Evolutionary conservation across 2,329 filamentous ascomycete genomes (phyloP).

Genomic region (Ophiocordyceps camponoti-leonardi): DNA sequence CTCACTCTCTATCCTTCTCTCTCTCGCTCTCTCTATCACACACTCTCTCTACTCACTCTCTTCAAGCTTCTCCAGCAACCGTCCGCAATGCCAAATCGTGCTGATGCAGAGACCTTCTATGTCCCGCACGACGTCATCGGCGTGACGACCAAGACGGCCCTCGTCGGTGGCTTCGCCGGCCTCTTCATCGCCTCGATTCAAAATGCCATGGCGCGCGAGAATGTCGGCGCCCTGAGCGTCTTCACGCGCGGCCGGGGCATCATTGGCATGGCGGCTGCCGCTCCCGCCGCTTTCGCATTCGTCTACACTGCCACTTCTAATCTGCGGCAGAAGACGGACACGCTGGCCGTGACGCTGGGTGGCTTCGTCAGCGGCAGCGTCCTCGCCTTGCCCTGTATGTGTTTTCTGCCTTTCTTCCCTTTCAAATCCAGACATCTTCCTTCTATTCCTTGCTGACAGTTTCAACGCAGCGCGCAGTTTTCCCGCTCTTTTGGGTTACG

Average conservation of each 20-base stretch:
- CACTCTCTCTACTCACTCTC: too few relatives aligned
- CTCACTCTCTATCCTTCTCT: too few relatives aligned
- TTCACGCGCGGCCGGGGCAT: constrained; percentile 64
- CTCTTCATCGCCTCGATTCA: constrained; percentile 61
- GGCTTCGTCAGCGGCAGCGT: constrained; percentile 62
- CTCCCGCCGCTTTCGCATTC: constrained; percentile 63
- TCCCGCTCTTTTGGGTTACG: constrained; percentile 53
- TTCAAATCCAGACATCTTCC: too few relatives aligned
- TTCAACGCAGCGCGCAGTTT: constrained; percentile 29
- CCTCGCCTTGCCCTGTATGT: constrained; percentile 52
- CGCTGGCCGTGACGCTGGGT: constrained; percentile 55
- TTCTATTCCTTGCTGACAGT: too few relatives aligned
- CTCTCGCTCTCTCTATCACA: too few relatives aligned
- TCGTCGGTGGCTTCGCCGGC: constrained; percentile 50
- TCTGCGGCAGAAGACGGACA: constrained; percentile 69
- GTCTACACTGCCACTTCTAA: constrained; percentile 62
- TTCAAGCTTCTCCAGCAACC: too few relatives aligned
- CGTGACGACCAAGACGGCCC: constrained; percentile 43
- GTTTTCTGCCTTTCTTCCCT: background rate
- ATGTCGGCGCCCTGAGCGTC: constrained; percentile 65
- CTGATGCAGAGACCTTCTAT: constrained; percentile 24
- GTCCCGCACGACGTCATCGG: constrained; percentile 61
- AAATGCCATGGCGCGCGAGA: constrained; percentile 72
- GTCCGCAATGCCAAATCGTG: too few relatives aligned
- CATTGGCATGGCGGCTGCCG: constrained; percentile 34